Percentiles rank a stretch among this genome's conserved stretches.
These are phyloP conservation scores for Pluteus cervinus DNA, from an alignment of 768 basidiomycete species.

Conservation along the genomic window DNA sequence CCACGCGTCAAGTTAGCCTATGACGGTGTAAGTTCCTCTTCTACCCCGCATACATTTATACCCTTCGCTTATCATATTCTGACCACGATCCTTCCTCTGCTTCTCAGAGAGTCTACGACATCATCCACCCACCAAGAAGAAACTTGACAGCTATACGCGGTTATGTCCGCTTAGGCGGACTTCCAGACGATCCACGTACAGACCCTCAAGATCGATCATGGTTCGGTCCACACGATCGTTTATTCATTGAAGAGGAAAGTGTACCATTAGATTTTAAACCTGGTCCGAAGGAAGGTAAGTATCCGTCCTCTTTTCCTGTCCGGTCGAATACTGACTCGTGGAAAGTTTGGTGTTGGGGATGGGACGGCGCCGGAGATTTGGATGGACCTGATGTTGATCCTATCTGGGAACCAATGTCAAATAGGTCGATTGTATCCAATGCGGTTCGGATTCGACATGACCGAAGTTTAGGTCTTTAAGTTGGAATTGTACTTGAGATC, in stretches of 20 bases:
- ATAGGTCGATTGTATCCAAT: constrained; percentile 49
- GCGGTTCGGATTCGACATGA: constrained; percentile 71
- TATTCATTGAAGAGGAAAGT: constrained; percentile 87
- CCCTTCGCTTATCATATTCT: constrained; percentile 5
- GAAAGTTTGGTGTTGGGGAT: constrained; percentile 99
- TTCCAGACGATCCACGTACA: constrained; percentile 92
- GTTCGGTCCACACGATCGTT: constrained; percentile 95
- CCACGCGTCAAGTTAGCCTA: constrained; percentile 96
- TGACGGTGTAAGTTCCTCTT: constrained; percentile 50
- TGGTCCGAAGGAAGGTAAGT: constrained; percentile 85
- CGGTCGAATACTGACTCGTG: not conserved
- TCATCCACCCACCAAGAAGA: constrained; percentile 84
- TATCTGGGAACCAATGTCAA: constrained; percentile 86
- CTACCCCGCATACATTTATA: not conserved
- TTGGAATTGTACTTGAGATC: constrained; percentile 1
- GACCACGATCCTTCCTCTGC: constrained; percentile 1
- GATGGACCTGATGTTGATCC: constrained; percentile 98
- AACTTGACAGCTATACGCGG: constrained; percentile 96
- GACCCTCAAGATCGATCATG: constrained; percentile 97
- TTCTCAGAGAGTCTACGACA: constrained; percentile 82
- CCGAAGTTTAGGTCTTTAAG: constrained; percentile 31
- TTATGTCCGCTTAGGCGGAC: constrained; percentile 90
- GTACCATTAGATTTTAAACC: constrained; percentile 69
- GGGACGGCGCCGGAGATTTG: constrained; percentile 97
- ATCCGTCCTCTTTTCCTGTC: constrained; percentile 2